Percentiles rank a stretch among this genome's conserved stretches.
Conservation (phyloP, 805 yeast genomes). For the Cyberlindnera misumaiensis region DNA sequence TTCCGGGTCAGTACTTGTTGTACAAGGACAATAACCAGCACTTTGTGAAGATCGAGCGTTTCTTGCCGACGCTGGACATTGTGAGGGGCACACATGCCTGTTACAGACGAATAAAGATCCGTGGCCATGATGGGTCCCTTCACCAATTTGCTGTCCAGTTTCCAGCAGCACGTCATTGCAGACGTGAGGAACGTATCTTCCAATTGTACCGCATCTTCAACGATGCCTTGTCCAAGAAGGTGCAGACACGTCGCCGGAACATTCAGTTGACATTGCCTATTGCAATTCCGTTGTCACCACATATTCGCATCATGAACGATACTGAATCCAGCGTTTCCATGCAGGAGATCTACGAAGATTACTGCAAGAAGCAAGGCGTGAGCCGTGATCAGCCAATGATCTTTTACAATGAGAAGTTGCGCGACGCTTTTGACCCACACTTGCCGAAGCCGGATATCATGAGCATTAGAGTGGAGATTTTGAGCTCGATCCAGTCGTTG, state of each 20-base stretch:
- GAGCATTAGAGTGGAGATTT: slow-evolving; percentile 84
- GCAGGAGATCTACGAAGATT: slow-evolving; percentile 82
- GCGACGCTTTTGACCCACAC: slow-evolving; percentile 90
- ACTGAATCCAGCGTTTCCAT: slow-evolving; percentile 62
- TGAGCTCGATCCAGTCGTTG: slow-evolving; percentile 81
- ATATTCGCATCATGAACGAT: slow-evolving; percentile 87
- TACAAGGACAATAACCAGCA: slow-evolving; percentile 86
- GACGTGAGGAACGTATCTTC: slow-evolving; percentile 92
- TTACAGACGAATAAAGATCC: slow-evolving; percentile 77
- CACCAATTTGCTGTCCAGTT: slow-evolving; percentile 95
- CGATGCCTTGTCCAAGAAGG: slow-evolving; percentile 70
- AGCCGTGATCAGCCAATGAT: slow-evolving; percentile 87
- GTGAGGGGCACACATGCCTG: slow-evolving; percentile 89
- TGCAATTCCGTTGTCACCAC: slow-evolving; percentile 93
- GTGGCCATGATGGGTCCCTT: slow-evolving; percentile 89
- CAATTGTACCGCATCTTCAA: slow-evolving; percentile 88
- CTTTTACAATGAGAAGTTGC: slow-evolving; percentile 74
- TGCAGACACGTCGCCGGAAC: slow-evolving; percentile 81
- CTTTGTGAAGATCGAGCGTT: slow-evolving; percentile 88
- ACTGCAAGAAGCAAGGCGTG: slow-evolving; percentile 65
- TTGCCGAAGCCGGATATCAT: slow-evolving; percentile 88
- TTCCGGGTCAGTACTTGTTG: slow-evolving; percentile 92
- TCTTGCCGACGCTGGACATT: slow-evolving; percentile 80
- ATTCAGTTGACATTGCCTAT: slow-evolving; percentile 81
- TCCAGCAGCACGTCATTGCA: slow-evolving; percentile 95